A percentile compares a stretch with the other conserved stretches of the same genome.
These are phyloP conservation scores for Pueraria montana DNA, from an alignment of 306 rosid species.

Conservation along the genomic window DNA sequence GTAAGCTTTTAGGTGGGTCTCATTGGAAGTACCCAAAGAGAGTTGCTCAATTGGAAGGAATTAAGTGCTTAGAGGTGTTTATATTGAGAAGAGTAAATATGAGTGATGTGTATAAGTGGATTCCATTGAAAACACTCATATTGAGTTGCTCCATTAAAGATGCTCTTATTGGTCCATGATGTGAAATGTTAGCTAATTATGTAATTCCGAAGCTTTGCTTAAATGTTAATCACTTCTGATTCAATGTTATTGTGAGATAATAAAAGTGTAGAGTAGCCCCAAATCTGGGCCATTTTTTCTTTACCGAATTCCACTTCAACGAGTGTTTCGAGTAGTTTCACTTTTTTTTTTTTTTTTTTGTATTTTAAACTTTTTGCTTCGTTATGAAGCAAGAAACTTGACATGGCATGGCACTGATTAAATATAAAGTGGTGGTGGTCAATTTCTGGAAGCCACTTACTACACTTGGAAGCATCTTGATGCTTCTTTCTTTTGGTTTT, in stretches of 20 bases:
- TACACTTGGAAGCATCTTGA: background rate
- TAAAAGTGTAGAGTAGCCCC: background rate
- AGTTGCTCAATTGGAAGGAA: too few relatives aligned
- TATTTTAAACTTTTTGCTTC: background rate
- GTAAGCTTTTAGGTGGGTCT: too few relatives aligned
- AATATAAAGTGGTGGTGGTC: background rate
- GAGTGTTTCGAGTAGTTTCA: background rate
- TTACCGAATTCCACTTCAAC: background rate
- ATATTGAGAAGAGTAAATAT: too few relatives aligned
- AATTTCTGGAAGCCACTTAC: background rate
- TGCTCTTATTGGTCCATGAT: background rate
- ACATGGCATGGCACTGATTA: background rate
- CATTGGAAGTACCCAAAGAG: too few relatives aligned
- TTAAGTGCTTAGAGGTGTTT: too few relatives aligned
- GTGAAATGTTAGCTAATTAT: background rate
- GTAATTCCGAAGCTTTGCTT: background rate
- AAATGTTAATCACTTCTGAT: background rate
- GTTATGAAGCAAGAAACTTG: background rate
- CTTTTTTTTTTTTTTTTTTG: too few relatives aligned
- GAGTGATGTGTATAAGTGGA: too few relatives aligned
- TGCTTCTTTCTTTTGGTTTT: conserved; percentile 17
- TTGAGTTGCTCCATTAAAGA: too few relatives aligned
- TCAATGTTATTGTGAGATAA: background rate
- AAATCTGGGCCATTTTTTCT: background rate
- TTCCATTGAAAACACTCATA: too few relatives aligned